Conservation (phyloP, 106 monocot species). For the Hemerocallis citrina region DNA sequence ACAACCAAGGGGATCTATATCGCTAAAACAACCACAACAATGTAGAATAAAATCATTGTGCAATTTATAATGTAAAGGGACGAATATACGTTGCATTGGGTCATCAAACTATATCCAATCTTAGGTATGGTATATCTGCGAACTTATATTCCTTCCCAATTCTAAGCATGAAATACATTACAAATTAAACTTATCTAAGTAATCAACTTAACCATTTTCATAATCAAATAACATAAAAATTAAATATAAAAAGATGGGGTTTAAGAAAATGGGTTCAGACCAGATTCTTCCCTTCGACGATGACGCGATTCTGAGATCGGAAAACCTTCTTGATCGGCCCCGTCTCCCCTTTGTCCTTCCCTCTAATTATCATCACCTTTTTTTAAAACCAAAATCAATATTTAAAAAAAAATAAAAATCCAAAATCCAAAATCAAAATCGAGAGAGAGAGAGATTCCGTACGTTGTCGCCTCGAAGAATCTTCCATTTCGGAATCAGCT, state of each 20-base stretch:
- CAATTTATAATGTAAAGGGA: too few species aligned
- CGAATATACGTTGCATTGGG: too few species aligned
- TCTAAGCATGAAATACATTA: too few species aligned
- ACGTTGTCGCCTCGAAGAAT: slow-evolving; percentile 22
- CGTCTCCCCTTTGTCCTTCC: slow-evolving; percentile 88
- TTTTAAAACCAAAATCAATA: slow-evolving; percentile 6
- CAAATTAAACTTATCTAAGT: too few species aligned
- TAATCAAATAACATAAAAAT: neutral
- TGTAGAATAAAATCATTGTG: too few species aligned
- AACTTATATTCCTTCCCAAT: too few species aligned
- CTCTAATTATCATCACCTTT: slow-evolving; percentile 89
- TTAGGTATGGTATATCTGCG: too few species aligned
- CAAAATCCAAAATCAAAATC: neutral
- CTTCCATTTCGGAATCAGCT: slow-evolving; percentile 21
- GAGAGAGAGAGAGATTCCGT: neutral
- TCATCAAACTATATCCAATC: too few species aligned
- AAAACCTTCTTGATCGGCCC: slow-evolving; percentile 84
- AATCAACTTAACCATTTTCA: too few species aligned
- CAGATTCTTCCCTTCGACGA: slow-evolving; percentile 95
- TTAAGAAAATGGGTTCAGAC: slow-evolving; percentile 16
- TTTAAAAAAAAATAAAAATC: neutral
- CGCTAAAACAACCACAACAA: too few species aligned
- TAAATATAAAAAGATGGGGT: neutral
- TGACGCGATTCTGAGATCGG: slow-evolving; percentile 84
- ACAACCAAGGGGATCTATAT: too few species aligned